phyloP scores from a whole-genome alignment of 1,284 basidiomycete genomes.

The Cryptococcus sp. region DNA sequence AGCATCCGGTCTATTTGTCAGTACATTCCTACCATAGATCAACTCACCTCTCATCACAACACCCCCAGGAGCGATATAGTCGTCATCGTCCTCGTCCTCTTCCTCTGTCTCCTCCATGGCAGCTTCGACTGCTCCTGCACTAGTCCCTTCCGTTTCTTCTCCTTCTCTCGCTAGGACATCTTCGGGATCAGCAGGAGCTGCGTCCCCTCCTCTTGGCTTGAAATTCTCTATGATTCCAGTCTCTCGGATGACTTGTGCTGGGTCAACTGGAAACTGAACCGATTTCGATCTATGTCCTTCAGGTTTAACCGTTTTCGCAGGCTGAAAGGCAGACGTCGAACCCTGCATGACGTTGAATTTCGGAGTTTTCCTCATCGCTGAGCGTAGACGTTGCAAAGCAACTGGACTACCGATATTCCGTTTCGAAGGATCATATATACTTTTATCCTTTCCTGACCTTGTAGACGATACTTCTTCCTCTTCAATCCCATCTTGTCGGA shows the following conservation, averaged over 20 bases:
- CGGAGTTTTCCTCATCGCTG: constrained; percentile 23
- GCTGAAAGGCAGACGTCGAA: background rate
- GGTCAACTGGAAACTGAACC: constrained; percentile 37
- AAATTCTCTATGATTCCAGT: background rate
- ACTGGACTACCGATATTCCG: background rate
- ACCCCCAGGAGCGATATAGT: constrained; percentile 22
- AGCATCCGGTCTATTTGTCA: constrained; percentile 41
- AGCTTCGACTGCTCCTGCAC: constrained; percentile 30
- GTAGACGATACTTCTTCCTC: background rate
- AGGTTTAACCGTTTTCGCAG: background rate
- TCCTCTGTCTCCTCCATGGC: constrained; percentile 16
- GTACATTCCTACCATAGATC: background rate
- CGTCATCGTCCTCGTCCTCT: constrained; percentile 18
- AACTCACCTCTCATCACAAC: constrained; percentile 36
- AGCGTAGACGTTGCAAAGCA: constrained; percentile 21
- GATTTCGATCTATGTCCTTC: constrained; percentile 19
- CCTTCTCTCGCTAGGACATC: constrained; percentile 37
- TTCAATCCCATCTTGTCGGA: background rate
- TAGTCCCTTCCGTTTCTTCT: constrained; percentile 33
- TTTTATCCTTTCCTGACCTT: background rate
- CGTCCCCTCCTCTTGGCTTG: constrained; percentile 19
- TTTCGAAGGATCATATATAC: background rate
- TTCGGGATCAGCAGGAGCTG: constrained; percentile 31
- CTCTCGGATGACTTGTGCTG: constrained; percentile 5
- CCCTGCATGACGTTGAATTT: background rate